Evolutionary conservation across 2,329 filamentous ascomycete genomes (phyloP), one percentile per base, ranked within the genome.

Genomic region (Pseudocercospora vitis): DNA sequence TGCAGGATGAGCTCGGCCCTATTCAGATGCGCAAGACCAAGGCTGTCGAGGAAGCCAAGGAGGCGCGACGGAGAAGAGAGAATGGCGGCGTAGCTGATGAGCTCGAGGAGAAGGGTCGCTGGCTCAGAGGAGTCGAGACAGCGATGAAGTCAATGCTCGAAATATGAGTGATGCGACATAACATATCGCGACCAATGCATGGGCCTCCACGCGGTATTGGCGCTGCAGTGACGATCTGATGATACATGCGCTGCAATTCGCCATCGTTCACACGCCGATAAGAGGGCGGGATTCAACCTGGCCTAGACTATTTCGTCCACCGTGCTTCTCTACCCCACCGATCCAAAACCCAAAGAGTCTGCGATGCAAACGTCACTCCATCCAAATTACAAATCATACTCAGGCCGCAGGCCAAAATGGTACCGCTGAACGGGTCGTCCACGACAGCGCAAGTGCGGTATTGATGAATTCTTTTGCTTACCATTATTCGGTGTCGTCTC

Each of bases 21-120:
- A 69, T 92, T 56, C 86, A 90, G 70, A 78, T 76, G 40, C 86
- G 85, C 70, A 81, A 83, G 62, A 78, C 83, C 56, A 84, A 81
- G 46, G 85, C 82, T 57, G 81, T 81, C 26, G 76, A 81, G 19
- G 84, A 86, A 12, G 87, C 87, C n/a, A 81, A 78, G 61, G 88
- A 91, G 64, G 87, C 87, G 9, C 81, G 79, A 69, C 77, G 83
- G 65, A 79, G 86, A 63, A 86, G 84, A 68, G 86, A 89, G 64
- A 69, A 78, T 4, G 86, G 85, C 4, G 81, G 84, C 33, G 82
- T 82, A 12, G 81, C 84, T 35, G 87, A 90, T 63, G 87, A 91
- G 64, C 70, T 91, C 26, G 88, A 91, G 68, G 85, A 88, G 70
- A 80, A 84, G 62, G 88, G 86, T 4, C 77, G 87, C 60, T 92